Conservation (phyloP, 331 rosid species). For the Quercus lobata region DNA sequence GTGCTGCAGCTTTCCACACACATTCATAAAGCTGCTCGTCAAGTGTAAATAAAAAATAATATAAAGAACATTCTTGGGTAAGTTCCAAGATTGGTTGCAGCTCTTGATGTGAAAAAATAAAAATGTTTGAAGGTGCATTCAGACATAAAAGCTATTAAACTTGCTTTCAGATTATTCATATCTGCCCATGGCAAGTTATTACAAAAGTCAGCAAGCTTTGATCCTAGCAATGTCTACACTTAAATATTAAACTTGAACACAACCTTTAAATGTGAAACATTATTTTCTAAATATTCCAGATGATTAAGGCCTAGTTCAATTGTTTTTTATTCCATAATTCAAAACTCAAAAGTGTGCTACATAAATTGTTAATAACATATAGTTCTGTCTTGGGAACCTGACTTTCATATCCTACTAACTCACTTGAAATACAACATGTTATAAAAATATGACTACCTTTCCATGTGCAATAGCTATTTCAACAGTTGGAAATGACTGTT, state of each 20-base stretch:
- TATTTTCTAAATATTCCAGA: neutral
- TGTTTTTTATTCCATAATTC: neutral
- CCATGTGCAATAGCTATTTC: constrained; percentile 96
- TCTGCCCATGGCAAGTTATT: neutral
- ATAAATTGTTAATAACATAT: neutral
- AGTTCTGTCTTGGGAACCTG: constrained; percentile 1
- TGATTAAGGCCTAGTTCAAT: neutral
- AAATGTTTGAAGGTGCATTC: neutral
- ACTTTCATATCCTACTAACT: constrained; percentile 17
- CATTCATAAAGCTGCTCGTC: neutral
- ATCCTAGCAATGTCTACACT: neutral
- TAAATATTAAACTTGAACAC: neutral
- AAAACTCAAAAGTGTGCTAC: neutral
- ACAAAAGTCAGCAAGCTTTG: neutral
- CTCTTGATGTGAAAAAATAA: neutral
- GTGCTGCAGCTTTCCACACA: too few relatives aligned
- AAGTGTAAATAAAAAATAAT: neutral
- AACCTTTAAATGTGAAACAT: neutral
- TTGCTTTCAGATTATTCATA: neutral
- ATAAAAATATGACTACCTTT: constrained; percentile 55
- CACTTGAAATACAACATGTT: constrained; percentile 13
- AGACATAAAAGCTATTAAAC: neutral
- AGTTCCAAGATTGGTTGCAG: neutral
- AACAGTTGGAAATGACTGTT: constrained; percentile 59
- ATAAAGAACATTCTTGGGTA: neutral